Evolutionary conservation across 1,139 yeast genomes (phyloP), one percentile per base, ranked within the genome.

Genomic region (Suhomyces ambrosiae): DNA sequence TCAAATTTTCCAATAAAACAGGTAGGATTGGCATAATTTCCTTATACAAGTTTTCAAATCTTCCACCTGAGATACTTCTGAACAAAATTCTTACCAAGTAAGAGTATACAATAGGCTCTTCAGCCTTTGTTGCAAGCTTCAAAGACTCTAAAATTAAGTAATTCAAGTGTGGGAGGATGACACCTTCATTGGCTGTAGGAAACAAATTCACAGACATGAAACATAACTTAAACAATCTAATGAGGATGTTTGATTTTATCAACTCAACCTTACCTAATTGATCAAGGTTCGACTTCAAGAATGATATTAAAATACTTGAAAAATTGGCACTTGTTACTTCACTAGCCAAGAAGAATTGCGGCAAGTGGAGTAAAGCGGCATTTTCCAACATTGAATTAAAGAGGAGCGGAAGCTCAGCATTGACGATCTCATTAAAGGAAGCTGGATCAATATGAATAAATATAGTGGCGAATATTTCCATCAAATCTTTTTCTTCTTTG

Each of bases 381-480:
- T 92, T 94, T 25, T 80, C 78, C 45, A 89, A 68, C 80, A 88
- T 86, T 3, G 88, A 76, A 17, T 86, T 82, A 53, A 87, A 89
- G 58, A 90, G 68, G 49, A 79, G 81, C 15, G 84, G 86, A 42
- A 92, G 71, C 57, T 92, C 96, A 3, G 83, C 74, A 45, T 83
- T 87, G 7, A 90, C 84, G 47, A 92, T 84, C 61, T 94, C 99
- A 57, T 88, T 90, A 60, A 94, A 94, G 1, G 97, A 86, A 1
- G 97, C 92, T 14, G 96, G 94, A 54, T 94, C 99, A 39, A 94
- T 77, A 57, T 89, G 96, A 52, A 89, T 87, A 60, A 88, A 94
- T 49, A 92, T 87, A 2, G 96, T 86, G 0, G 97, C 97, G 58
- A 94, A 82, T 2, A 90, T 85, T 58, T 94, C 98, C 96, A 92